These are phyloP conservation scores for Naganishia onofrii DNA, from an alignment of 768 basidiomycete genomes.

Conservation along the genomic window DNA sequence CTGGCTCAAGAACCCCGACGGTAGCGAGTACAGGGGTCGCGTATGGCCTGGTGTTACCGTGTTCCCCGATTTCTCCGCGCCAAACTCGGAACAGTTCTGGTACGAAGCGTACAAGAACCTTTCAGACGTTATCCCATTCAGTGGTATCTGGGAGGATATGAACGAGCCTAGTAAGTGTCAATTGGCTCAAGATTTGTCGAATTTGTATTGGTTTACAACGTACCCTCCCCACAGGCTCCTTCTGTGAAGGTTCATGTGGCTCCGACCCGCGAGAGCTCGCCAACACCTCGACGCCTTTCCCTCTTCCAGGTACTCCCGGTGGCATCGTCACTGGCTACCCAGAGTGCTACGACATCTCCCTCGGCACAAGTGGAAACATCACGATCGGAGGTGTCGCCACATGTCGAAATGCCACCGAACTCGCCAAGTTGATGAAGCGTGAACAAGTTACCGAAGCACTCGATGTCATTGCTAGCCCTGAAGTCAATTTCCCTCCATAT, in stretches of 20 bases:
- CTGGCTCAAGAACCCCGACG: slow-evolving; percentile 73
- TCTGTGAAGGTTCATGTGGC: slow-evolving; percentile 58
- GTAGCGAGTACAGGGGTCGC: slow-evolving; percentile 67
- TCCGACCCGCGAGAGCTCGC: slow-evolving; percentile 54
- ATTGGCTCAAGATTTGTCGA: too few species aligned
- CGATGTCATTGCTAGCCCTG: slow-evolving; percentile 43
- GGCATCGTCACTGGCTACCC: slow-evolving; percentile 59
- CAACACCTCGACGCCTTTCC: slow-evolving; percentile 60
- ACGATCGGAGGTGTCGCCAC: slow-evolving; percentile 41
- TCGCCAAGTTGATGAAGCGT: slow-evolving; percentile 52
- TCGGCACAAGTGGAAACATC: slow-evolving; percentile 70
- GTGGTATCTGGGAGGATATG: slow-evolving; percentile 62
- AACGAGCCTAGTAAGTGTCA: slow-evolving; percentile 6
- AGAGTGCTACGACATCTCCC: slow-evolving; percentile 66
- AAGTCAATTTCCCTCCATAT: slow-evolving; percentile 63
- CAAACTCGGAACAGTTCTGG: slow-evolving; percentile 62
- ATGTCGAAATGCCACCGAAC: slow-evolving; percentile 21
- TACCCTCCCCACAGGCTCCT: slow-evolving; percentile 51
- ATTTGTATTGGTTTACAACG: slow-evolving; percentile 37
- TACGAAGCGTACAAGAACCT: slow-evolving; percentile 59
- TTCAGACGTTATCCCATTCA: slow-evolving; percentile 56
- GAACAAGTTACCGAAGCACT: slow-evolving; percentile 52
- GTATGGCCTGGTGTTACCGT: slow-evolving; percentile 63
- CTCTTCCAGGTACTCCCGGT: slow-evolving; percentile 62
- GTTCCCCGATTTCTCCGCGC: slow-evolving; percentile 55